Conservation (phyloP, 306 rosid genomes). For the Casuarina cunninghamiana region DNA sequence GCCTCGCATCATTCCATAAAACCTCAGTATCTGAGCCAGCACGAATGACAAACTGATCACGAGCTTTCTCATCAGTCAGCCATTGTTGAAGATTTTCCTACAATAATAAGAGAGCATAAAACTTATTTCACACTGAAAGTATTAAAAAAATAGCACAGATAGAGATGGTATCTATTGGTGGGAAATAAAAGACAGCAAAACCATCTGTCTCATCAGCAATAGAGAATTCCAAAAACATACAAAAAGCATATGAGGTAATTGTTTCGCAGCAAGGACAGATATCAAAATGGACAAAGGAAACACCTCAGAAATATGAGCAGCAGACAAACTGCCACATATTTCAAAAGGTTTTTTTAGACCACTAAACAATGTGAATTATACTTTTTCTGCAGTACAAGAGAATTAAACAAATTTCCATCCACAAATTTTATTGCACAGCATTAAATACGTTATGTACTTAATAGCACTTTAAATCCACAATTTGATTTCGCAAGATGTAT, state of each 20-base stretch:
- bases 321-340: neutral
- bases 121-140: neutral
- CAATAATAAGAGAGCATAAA: neutral
- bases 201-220: neutral
- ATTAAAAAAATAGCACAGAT: neutral
- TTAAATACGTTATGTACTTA: neutral
- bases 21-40: conserved; percentile 90
- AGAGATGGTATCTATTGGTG: neutral
- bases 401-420: neutral
- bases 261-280: neutral
- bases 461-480: neutral
- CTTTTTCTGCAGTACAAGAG: neutral
- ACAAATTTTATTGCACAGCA: neutral
- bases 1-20: conserved; percentile 87
- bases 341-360: neutral
- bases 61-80: conserved; percentile 89
- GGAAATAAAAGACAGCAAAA: neutral
- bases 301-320: neutral
- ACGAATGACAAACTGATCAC: conserved; percentile 91
- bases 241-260: too few species aligned
- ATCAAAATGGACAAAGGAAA: neutral
- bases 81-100: conserved; percentile 93
- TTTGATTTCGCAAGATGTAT: neutral
- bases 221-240: neutral
- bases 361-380: neutral